Base-by-base conservation (phyloP, 2,329 filamentous ascomycete genomes). In the Colletotrichum sp. region DNA sequence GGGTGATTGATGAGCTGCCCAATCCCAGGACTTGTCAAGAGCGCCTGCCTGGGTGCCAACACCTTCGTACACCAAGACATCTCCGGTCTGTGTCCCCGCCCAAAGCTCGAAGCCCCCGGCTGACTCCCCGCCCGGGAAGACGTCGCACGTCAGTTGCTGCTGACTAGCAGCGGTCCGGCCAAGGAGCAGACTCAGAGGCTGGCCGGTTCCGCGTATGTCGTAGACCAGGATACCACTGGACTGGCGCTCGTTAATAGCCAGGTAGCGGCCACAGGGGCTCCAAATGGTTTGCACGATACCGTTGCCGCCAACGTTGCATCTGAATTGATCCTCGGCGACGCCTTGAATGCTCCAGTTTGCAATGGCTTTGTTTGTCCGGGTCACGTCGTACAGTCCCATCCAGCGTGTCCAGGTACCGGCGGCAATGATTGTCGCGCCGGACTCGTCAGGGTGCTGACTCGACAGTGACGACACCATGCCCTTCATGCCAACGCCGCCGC, bases 361-460 rank as follows among this genome's bases (percentile, higher is more conserved):
- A 10, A 91, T 87, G 34, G 89, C 89, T 16, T 87, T 83, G 66
- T 90, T 89, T 3, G 88, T 83, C 3, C 90, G 88, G 12, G 85
- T 83, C n/a, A 92, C 83, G 80, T 93, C 92, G 81, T 93, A 93
- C 8, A 93, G 82, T 0, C 91, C 91, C 70, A 93, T 82, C 87
- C 90, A 92, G 2, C 92, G 86, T 1, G 90, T 93, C 90, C 92
- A 92, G 0, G 92, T 93, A 10, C 92, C 92, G 1, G 92, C 92
- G 0, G 91, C 92, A 38, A 93, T 77, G 32, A 93, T 82, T 34
- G 82, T 81, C 8, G 79, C 78, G 4, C 80, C 82, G 30, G 82
- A 80, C 24, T 80, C 80, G 48, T 83, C 82, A 0, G 81, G 76
- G 0, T 85, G 85, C 70, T 89, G 89, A 4, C 86, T 82, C n/a